These are phyloP conservation scores for Cyberlindnera misumaiensis DNA, from an alignment of 805 yeast species.

Conservation along the genomic window DNA sequence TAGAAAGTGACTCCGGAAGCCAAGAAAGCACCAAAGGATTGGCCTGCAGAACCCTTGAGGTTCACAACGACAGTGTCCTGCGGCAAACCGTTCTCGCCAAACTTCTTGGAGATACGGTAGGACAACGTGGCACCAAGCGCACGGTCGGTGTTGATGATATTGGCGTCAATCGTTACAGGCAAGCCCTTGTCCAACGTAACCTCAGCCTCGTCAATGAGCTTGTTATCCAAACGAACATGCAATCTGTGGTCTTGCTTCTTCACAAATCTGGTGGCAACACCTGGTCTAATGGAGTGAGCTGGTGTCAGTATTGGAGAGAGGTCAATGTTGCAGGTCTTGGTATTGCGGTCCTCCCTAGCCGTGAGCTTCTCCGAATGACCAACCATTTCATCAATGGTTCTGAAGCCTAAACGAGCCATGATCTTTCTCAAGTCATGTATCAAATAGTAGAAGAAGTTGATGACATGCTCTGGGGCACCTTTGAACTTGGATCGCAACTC, in stretches of 20 bases:
- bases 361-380: constrained; percentile 90
- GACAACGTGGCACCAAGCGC: constrained; percentile 93
- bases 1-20: constrained; percentile 95
- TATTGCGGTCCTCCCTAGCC: constrained; percentile 81
- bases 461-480: constrained; percentile 98
- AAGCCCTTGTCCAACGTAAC: constrained; percentile 92
- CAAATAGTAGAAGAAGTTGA: constrained; percentile 92
- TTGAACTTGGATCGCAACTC: constrained; percentile 82
- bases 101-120: constrained; percentile 85
- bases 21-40: constrained; percentile 95
- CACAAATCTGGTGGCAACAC: constrained; percentile 88
- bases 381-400: constrained; percentile 96
- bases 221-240: constrained; percentile 91
- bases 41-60: constrained; percentile 92
- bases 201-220: constrained; percentile 93
- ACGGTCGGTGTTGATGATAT: constrained; percentile 93
- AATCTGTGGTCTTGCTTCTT: constrained; percentile 91
- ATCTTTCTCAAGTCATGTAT: constrained; percentile 86
- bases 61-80: constrained; percentile 94
- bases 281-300: constrained; percentile 93
- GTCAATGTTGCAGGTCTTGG: constrained; percentile 88
- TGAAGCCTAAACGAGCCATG: constrained; percentile 93
- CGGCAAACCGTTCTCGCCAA: constrained; percentile 91
- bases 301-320: constrained; percentile 93
- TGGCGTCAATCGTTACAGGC: constrained; percentile 90